Percentiles rank a stretch among this genome's conserved stretches.
These are phyloP conservation scores for Erigeron philadelphicus DNA, from an alignment of 140 eudicot genomes.

Conservation along the genomic window DNA sequence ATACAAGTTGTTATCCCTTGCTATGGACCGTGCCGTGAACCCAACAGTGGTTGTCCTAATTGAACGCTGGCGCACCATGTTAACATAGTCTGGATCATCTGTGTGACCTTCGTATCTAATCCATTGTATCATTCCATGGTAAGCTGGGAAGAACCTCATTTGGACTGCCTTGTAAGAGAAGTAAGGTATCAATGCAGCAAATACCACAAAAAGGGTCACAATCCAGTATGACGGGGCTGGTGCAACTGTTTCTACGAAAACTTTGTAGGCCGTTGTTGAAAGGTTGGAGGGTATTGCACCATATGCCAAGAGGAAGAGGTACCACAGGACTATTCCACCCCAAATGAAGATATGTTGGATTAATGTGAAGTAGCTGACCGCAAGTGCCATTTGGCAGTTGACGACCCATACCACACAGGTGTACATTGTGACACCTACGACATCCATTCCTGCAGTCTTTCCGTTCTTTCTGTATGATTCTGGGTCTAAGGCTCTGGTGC, in stretches of 20 bases:
- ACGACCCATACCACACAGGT: conserved; percentile 90
- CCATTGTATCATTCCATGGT: conserved; percentile 92
- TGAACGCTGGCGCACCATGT: conserved; percentile 69
- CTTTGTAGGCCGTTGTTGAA: conserved; percentile 62
- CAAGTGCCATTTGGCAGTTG: conserved; percentile 87
- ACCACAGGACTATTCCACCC: conserved; percentile 83
- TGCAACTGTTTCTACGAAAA: conserved; percentile 61
- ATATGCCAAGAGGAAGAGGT: conserved; percentile 60
- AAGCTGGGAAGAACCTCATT: conserved; percentile 83
- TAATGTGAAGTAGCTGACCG: conserved; percentile 71
- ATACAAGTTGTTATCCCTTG: conserved; percentile 41
- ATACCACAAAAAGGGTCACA: conserved; percentile 46
- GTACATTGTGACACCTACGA: conserved; percentile 74
- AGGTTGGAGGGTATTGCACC: conserved; percentile 55
- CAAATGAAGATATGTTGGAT: conserved; percentile 81
- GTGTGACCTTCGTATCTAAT: conserved; percentile 63
- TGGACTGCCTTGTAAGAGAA: conserved; percentile 53
- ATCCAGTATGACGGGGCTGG: conserved; percentile 66
- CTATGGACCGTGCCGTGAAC: conserved; percentile 64
- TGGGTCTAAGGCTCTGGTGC: conserved; percentile 43
- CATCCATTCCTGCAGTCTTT: conserved; percentile 53
- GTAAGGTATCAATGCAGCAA: conserved; percentile 64
- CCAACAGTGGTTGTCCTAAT: conserved; percentile 65
- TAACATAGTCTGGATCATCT: conserved; percentile 62
- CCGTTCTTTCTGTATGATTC: conserved; percentile 61